Percentiles rank a stretch among this genome's conserved stretches.
phyloP scores from a whole-genome alignment of 2,329 filamentous ascomycete species.

The Fusarium mundagurra region DNA sequence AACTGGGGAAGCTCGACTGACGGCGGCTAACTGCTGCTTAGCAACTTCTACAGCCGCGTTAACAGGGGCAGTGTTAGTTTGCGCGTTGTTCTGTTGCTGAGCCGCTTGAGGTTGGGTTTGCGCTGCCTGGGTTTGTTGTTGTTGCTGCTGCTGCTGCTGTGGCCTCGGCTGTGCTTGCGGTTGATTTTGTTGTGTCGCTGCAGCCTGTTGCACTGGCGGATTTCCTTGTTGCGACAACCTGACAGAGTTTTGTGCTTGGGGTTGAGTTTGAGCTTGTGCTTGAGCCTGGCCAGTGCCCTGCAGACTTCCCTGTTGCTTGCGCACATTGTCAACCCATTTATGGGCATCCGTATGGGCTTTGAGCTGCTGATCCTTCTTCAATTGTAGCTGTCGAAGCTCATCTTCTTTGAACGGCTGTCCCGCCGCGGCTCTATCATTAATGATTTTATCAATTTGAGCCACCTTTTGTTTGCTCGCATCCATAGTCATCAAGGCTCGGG shows the following conservation, averaged over 20 bases:
- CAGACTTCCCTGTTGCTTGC: slow-evolving; percentile 55
- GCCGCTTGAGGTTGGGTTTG: slow-evolving; percentile 32
- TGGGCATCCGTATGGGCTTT: slow-evolving; percentile 59
- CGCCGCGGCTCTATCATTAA: slow-evolving; percentile 55
- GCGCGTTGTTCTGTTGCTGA: slow-evolving; percentile 42
- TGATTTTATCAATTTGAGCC: slow-evolving; percentile 53
- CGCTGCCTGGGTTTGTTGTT: slow-evolving; percentile 27
- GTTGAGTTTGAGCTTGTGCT: slow-evolving; percentile 19
- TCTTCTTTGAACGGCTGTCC: slow-evolving; percentile 58
- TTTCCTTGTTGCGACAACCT: slow-evolving; percentile 38
- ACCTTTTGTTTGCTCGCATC: slow-evolving; percentile 56
- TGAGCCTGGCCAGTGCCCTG: slow-evolving; percentile 42
- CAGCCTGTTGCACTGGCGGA: slow-evolving; percentile 29
- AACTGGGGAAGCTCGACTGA: slow-evolving; percentile 44
- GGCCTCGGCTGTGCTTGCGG: slow-evolving; percentile 31
- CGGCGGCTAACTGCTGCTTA: slow-evolving; percentile 52
- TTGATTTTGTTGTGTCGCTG: slow-evolving; percentile 23
- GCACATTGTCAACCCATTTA: slow-evolving; percentile 58
- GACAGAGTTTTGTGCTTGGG: slow-evolving; percentile 7
- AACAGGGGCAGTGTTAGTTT: slow-evolving; percentile 49
- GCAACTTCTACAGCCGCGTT: slow-evolving; percentile 58
- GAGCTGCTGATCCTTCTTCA: slow-evolving; percentile 55
- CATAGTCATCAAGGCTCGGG: slow-evolving; percentile 60
- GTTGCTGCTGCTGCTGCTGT: slow-evolving; percentile 29
- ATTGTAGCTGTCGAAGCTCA: slow-evolving; percentile 56